Base-by-base conservation (phyloP, 176 grass and related monocot species). In the Juncus inflexus region DNA sequence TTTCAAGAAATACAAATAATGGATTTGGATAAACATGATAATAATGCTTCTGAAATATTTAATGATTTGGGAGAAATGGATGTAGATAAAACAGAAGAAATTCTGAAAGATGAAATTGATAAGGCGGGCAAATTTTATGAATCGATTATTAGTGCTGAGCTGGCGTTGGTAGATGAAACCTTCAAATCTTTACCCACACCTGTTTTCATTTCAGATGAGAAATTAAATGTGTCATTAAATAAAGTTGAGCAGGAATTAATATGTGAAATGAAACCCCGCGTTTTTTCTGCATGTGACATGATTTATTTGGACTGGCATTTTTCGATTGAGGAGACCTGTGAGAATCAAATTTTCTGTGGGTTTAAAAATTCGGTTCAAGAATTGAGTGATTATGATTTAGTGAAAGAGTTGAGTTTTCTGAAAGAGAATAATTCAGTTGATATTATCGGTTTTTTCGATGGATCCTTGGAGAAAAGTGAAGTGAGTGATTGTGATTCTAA, bases 271-370 rank as follows among this genome's bases (percentile, higher is more conserved):
- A 80, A 86, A 74, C 85, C 77, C 72, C 74, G 81, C 64, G 66
- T 85, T 75, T 66, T 75, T 52, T 89, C 94, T 19, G 75, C 84
- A 62, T 78, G 74, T 52, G 94, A 97, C 74, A 77, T 40, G 64
- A 97, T 97, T 74, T 97, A 86, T 79, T 84, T 97, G 69, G 94
- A 97, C 77, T 91, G 94, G 88, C 94, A 97, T 83, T 77, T 83
- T 70, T 64, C 84, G 66, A 72, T 81, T 69, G 79, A 89, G 77
- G 85, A 74, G 42, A 53, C 71, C 47, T 97, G 87, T 78, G 85
- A 82, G 59, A 54, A 47, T 77, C 84, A 84, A 50, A 79, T 83
- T 78, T 97, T 85, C 64, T 84, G 71, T 81, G 70, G 61, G 51
- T 83, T 71, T 75, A 77, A 60, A 42, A 72, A 63, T 68, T 81